Base-by-base conservation (phyloP, 495 filamentous ascomycete genomes). In the Hyaloscypha finlandica region DNA sequence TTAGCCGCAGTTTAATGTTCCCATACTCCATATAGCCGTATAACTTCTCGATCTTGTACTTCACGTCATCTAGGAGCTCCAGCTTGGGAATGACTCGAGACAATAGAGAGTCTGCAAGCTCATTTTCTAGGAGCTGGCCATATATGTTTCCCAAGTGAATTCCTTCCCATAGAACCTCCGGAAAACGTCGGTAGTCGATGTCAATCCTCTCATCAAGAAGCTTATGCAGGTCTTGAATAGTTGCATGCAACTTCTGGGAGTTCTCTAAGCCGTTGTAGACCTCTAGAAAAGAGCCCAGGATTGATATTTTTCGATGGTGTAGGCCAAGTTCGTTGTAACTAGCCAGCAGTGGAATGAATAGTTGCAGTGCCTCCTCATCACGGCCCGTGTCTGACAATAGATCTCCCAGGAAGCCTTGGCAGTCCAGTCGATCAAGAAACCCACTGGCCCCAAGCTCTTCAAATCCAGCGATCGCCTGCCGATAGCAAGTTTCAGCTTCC, bases 11-110 rank as follows among this genome's bases (percentile, higher is more conserved):
- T 5, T 45, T 19, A 9, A 42, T 1, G 0, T 22, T 61, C 6
- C 32, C 59, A 61, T 42, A 61, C 20, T 61, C 59, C 37, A 61
- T 20, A 30, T 61, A 42, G 4, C 33, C 59, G 37, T 61, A 61
- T 4, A 42, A 12, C 33, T 42, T 61, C 37, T 61, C 59, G 11
- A 42, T 30, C 11, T 42, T 30, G 25, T 61, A 61, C 25, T 61
- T 61, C 12, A 5, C 37, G 20, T 39, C 32, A 30, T 61, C 37
- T 14, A 61, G 35, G 11, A 61, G 37, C 19, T 61, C 59, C 16
- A 61, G 19, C 25, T 61, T 61, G 1, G 59, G 59, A 42, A 61
- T 35, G 6, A 61, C 35, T 11, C 19, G 33, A 12, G 32, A 61
- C 19, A 61, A 22, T 61, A 61, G 32, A 22, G 33, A 45, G 6